phyloP scores from a whole-genome alignment of 139 green algal species.

The Chlorella sp. region DNA sequence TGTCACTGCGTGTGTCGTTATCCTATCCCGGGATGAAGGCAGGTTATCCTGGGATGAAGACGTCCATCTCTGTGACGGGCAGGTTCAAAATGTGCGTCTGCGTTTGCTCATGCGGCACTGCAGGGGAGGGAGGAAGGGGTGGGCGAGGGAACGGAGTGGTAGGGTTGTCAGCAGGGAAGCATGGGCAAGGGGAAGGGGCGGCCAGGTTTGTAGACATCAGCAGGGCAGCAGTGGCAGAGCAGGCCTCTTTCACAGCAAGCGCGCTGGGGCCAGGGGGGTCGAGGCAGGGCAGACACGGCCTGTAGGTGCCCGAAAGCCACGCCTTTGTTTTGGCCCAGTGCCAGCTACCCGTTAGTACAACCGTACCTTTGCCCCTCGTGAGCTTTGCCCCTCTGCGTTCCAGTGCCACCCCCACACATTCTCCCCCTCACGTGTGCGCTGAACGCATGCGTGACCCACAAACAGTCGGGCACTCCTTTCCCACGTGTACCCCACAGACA shows the following conservation, averaged over 20 bases:
- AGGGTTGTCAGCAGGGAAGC: neutral
- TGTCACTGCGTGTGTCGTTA: no score
- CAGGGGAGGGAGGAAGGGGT: neutral
- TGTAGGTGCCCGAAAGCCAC: no score
- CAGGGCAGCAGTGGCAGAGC: neutral
- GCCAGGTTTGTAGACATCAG: neutral
- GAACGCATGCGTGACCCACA: no score
- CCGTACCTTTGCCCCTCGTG: neutral
- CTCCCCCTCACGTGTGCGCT: no score
- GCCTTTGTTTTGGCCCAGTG: neutral
- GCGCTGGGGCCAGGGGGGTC: neutral
- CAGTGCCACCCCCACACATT: neutral
- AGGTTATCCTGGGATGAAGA: conserved; percentile 70
- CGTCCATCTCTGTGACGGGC: conserved; percentile 79
- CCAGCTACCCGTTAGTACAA: neutral
- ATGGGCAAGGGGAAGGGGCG: neutral
- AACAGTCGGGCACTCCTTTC: no score
- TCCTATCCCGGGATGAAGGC: no score
- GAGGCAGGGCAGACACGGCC: neutral
- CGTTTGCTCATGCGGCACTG: conserved; percentile 74
- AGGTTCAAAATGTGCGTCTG: conserved; percentile 71
- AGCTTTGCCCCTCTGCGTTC: neutral
- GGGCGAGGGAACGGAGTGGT: no score
- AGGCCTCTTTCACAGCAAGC: neutral
- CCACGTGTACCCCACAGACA: no score